Percentiles rank a stretch among this genome's conserved stretches.
Evolutionary conservation across 2,329 filamentous ascomycete genomes (phyloP).

Genomic region (Dendrostoma leiphaemia): DNA sequence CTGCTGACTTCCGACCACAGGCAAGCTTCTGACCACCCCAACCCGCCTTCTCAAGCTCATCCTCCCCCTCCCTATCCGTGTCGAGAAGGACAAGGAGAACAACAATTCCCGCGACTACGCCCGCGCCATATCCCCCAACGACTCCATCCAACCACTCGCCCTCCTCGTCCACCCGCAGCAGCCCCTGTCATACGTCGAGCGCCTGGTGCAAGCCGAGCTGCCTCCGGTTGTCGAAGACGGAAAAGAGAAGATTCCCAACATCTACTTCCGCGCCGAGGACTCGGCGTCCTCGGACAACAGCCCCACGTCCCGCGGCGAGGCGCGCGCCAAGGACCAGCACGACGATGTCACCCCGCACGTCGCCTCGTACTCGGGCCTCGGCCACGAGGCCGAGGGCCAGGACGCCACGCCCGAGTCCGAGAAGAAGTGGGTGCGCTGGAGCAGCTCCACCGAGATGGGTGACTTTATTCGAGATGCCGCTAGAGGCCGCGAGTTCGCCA

Average conservation of each 20-base stretch:
- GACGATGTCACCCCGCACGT: constrained; percentile 39
- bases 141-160: constrained; percentile 73
- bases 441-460: constrained; percentile 82
- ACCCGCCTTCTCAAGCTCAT: constrained; percentile 79
- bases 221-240: constrained; percentile 65
- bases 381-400: constrained; percentile 52
- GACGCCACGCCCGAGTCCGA: constrained; percentile 45
- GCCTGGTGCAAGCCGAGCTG: constrained; percentile 84
- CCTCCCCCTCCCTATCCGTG: constrained; percentile 60
- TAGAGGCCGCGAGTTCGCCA: constrained; percentile 77
- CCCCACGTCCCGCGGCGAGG: constrained; percentile 31
- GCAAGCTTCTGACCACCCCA: constrained; percentile 77
- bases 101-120: constrained; percentile 32
- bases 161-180: constrained; percentile 87
- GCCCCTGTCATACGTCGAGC: constrained; percentile 85
- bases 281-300: constrained; percentile 57
- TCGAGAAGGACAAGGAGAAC: constrained; percentile 37
- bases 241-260: constrained; percentile 66
- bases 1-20: constrained; percentile 31
- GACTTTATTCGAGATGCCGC: constrained; percentile 93
- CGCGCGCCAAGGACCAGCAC: constrained; percentile 25
- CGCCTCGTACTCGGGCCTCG: constrained; percentile 69
- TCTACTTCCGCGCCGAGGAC: constrained; percentile 80
- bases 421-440: constrained; percentile 75
- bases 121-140: constrained; percentile 34